Percentiles rank a stretch among this genome's conserved stretches.
phyloP scores from a whole-genome alignment of 305 asterid genomes.

The Fraxinus angustifolia region DNA sequence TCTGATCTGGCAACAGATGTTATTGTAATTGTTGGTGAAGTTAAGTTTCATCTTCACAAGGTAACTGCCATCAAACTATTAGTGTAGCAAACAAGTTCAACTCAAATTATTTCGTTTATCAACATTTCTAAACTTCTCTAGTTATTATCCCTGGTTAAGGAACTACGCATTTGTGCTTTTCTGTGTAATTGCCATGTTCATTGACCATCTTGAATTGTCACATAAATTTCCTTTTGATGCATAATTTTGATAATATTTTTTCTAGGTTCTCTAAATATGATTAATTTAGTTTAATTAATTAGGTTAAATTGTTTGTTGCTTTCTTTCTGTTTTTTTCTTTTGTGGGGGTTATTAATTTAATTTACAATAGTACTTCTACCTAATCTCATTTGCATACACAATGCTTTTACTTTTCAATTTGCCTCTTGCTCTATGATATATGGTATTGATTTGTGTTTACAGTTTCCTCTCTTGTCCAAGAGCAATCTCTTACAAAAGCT shows the following conservation, averaged over 20 bases:
- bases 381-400: background rate
- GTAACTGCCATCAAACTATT: slow-evolving; percentile 33
- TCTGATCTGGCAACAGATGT: slow-evolving; percentile 80
- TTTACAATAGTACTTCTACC: background rate
- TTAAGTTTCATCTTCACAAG: slow-evolving; percentile 85
- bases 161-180: background rate
- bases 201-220: background rate
- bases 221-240: background rate
- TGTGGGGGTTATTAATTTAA: background rate
- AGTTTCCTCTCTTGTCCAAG: slow-evolving; percentile 92
- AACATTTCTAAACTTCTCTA: background rate
- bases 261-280: background rate
- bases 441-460: slow-evolving; percentile 25
- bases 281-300: background rate
- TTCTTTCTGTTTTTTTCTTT: background rate
- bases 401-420: background rate
- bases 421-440: background rate
- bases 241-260: background rate
- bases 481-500: slow-evolving; percentile 69
- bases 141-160: background rate
- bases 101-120: background rate
- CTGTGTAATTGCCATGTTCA: background rate
- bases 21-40: slow-evolving; percentile 50
- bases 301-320: background rate
- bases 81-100: background rate